Percentiles rank a stretch among this genome's conserved stretches.
Evolutionary conservation across 2,329 filamentous ascomycete species (phyloP).

Genomic region (Epichloe sp.): DNA sequence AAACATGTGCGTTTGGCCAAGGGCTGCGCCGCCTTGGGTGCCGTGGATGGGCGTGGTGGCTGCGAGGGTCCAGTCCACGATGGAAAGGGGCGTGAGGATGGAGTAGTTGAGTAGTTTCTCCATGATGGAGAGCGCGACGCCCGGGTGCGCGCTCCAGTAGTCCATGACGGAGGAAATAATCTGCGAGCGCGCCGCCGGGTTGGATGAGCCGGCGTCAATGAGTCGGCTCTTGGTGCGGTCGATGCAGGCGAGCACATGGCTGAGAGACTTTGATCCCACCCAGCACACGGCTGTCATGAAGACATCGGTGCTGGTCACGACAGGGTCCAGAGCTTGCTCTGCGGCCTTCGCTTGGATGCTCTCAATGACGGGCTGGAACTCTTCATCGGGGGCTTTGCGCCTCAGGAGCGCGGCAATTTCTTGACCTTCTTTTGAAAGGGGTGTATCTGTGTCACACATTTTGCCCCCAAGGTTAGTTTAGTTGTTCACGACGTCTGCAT

Average conservation of each 20-base stretch:
- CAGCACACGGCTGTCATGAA: slow-evolving; percentile 90
- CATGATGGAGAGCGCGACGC: slow-evolving; percentile 80
- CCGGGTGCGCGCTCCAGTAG: slow-evolving; percentile 89
- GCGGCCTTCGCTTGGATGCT: slow-evolving; percentile 69
- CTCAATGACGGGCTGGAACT: slow-evolving; percentile 71
- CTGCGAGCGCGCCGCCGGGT: slow-evolving; percentile 65
- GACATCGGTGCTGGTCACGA: slow-evolving; percentile 80
- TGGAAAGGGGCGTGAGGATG: slow-evolving; percentile 72
- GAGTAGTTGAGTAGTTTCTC: slow-evolving; percentile 97
- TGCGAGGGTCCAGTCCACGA: slow-evolving; percentile 80
- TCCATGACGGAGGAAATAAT: slow-evolving; percentile 82
- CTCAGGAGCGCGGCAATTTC: slow-evolving; percentile 68
- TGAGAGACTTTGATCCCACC: slow-evolving; percentile 89
- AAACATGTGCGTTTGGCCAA: slow-evolving; percentile 74
- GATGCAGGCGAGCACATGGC: slow-evolving; percentile 89
- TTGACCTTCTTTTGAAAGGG: slow-evolving; percentile 73
- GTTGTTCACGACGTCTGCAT: no score
- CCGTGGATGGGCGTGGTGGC: slow-evolving; percentile 36
- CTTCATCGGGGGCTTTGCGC: slow-evolving; percentile 73
- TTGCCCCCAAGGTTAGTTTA: no score
- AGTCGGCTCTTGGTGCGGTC: slow-evolving; percentile 88
- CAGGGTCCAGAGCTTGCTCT: slow-evolving; percentile 59
- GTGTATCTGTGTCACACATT: slow-evolving; percentile 42
- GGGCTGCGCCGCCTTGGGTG: slow-evolving; percentile 44
- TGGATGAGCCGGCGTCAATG: slow-evolving; percentile 61